Base-by-base conservation (phyloP, 495 filamentous ascomycete species). In the Polyplosphaeria fusca region DNA sequence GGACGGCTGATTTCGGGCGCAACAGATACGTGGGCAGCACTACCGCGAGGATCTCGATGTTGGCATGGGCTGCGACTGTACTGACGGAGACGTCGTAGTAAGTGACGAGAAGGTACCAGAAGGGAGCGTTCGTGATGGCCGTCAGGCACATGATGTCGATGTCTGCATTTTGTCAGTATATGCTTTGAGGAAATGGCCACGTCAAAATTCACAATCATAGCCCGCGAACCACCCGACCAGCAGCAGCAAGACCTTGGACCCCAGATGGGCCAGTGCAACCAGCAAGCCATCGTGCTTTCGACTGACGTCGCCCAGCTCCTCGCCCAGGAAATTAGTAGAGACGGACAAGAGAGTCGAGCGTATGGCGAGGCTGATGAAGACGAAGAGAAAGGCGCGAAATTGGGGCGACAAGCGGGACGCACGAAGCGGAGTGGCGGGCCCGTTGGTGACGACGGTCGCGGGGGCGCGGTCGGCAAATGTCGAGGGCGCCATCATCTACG, bases 21-120 rank as follows among this genome's bases (percentile, higher is more conserved):
- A 93, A 72, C 43, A 89, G 77, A 39, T 76, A 71, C 68, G 92
- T 88, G 4, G 91, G 88, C 37, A 89, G 65, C 42, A 79, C 81
- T 19, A 79, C 82, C 5, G 88, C 79, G 59, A 84, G 59, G 42
- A 86, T 67, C 51, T 89, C 86, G 60, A 90, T 84, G 7, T 66
- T 62, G 52, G 86, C 79, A 24, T 79, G 79, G 16, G 75, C 67
- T 37, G 79, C 60, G 18, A 82, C 70, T 7, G 87, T 83, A 42
- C 70, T 71, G 7, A 79, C 74, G 4, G 80, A 77, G 49, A 91
- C 74, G 14, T 71, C 67, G 76, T 92, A 95, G 77, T 91, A 94
- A 61, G 79, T 80, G 23, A 73, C 74, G 28, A 91, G 74, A 41
- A 96, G 83, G 56, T 82, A 83, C 59, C 82, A 79, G 46, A 78